Conservation (phyloP, 768 basidiomycete genomes). For the Amanita phalloides region DNA sequence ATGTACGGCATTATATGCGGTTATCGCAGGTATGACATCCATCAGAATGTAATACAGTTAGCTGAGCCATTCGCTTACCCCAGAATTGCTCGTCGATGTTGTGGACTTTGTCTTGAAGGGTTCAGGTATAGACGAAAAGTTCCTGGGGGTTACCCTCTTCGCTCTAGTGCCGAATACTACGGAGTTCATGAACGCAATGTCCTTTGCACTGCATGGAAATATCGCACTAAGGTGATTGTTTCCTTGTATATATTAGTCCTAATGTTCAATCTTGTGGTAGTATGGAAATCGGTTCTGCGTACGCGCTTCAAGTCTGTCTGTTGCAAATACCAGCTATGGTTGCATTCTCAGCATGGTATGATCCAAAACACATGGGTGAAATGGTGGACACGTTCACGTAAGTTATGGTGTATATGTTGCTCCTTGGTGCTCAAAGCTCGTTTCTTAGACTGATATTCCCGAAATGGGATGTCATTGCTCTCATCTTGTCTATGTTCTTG, state of each 20-base stretch:
- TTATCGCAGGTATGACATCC: slow-evolving; percentile 76
- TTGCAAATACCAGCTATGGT: slow-evolving; percentile 99
- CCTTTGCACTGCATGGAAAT: slow-evolving; percentile 93
- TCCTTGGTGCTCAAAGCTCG: slow-evolving; percentile 3
- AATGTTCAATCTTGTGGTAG: slow-evolving; percentile 25
- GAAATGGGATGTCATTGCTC: slow-evolving; percentile 92
- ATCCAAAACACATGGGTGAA: slow-evolving; percentile 76
- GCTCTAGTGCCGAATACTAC: slow-evolving; percentile 98
- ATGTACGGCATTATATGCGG: slow-evolving; percentile 88
- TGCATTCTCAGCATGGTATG: slow-evolving; percentile 94
- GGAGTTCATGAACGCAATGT: slow-evolving; percentile 99
- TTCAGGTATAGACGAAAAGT: slow-evolving; percentile 94
- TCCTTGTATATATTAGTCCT: neutral
- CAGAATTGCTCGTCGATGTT: slow-evolving; percentile 90
- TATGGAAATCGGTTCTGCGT: slow-evolving; percentile 99
- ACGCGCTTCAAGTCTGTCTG: slow-evolving; percentile 95
- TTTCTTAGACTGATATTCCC: slow-evolving; percentile 83
- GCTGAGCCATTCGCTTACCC: slow-evolving; percentile 3
- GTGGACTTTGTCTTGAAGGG: slow-evolving; percentile 89
- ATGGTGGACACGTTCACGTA: slow-evolving; percentile 90
- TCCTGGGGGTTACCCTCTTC: slow-evolving; percentile 92
- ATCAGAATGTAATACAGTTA: neutral
- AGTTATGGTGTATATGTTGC: slow-evolving; percentile 19
- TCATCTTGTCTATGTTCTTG: slow-evolving; percentile 93
- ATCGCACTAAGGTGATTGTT: slow-evolving; percentile 79